Evolutionary conservation across 495 filamentous ascomycete genomes (phyloP), one percentile per base, ranked within the genome.

Genomic region (Trypethelium eluteriae): DNA sequence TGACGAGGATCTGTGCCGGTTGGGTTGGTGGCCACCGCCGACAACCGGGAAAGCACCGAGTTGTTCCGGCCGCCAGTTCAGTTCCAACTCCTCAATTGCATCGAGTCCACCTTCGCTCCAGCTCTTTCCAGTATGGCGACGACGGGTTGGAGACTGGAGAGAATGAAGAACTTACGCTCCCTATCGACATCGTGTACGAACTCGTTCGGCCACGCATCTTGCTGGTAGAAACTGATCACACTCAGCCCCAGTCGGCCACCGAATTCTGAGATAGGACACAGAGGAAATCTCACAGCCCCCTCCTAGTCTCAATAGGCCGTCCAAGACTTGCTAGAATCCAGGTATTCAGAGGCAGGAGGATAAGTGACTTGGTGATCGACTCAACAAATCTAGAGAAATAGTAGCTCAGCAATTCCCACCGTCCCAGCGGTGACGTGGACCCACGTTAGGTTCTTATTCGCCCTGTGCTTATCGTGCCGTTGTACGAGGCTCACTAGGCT

Each of bases 161-260:
- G 36, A 53, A 14, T 12, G 32, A 5, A 7, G 5, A 2, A 59
- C 53, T 59, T 59, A 59, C 53, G 36, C 53, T 59, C 18, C 53
- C 53, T 35, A 59, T 59, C 53, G 53, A 59, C 32, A 59, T 59
- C 53, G 53, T 59, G 32, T 59, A 59, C 53, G 53, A 59, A 59
- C 32, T 36, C 53, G 53, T 59, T 10, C 53, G 53, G 7, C 53
- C 53, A 32, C 53, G 53, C 53, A 59, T 59, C 32, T 59, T 59
- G 53, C 25, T 32, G 3, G 18, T 2, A 36, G 25, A 25, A 25
- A 25, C 25, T 25, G 25, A 25, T 25, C 25, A 25, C 25, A 25
- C 25, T 25, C 25, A 25, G 25, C 25, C 25, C 25, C 25, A 25
- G 25, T 25, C 25, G 25, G 25, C 25, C 25, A 25, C 25, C 25